Evolutionary conservation across 2,329 filamentous ascomycete species (phyloP).

Genomic region (Orbilia blumenaviensis): DNA sequence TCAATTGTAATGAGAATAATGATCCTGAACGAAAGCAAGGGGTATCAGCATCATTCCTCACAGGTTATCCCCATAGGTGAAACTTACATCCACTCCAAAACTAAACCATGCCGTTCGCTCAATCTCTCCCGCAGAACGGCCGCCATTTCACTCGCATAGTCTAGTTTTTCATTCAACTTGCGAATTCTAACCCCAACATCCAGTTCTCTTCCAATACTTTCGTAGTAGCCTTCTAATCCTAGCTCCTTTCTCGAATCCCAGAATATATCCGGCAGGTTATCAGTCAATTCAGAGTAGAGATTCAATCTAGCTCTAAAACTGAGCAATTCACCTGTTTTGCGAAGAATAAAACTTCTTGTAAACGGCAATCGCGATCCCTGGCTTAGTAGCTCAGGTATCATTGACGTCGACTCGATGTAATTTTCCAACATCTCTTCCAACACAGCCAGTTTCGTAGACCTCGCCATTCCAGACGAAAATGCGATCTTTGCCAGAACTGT

Average conservation of each 20-base stretch:
- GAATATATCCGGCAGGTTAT: conserved; percentile 93
- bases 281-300: conserved; percentile 94
- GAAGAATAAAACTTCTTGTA: conserved; percentile 78
- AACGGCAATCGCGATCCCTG: conserved; percentile 62
- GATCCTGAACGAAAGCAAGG: conserved; percentile 65
- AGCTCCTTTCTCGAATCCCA: conserved; percentile 93
- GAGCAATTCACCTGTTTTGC: conserved; percentile 91
- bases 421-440: conserved; percentile 81
- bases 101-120: conserved; percentile 86
- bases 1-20: conserved; percentile 93
- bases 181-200: conserved; percentile 93
- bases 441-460: conserved; percentile 91
- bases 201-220: conserved; percentile 86
- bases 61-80: background rate
- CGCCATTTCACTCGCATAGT: conserved; percentile 95
- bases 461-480: conserved; percentile 90
- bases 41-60: background rate
- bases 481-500: conserved; percentile 90
- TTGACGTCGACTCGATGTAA: conserved; percentile 86
- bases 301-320: conserved; percentile 91
- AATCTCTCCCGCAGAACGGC: conserved; percentile 85
- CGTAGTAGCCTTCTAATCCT: conserved; percentile 91
- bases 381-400: conserved; percentile 79
- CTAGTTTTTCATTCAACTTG: conserved; percentile 94
- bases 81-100: conserved; percentile 80